Evolutionary conservation across 2,329 filamentous ascomycete species (phyloP).

Genomic region (Colletotrichum tabaci): DNA sequence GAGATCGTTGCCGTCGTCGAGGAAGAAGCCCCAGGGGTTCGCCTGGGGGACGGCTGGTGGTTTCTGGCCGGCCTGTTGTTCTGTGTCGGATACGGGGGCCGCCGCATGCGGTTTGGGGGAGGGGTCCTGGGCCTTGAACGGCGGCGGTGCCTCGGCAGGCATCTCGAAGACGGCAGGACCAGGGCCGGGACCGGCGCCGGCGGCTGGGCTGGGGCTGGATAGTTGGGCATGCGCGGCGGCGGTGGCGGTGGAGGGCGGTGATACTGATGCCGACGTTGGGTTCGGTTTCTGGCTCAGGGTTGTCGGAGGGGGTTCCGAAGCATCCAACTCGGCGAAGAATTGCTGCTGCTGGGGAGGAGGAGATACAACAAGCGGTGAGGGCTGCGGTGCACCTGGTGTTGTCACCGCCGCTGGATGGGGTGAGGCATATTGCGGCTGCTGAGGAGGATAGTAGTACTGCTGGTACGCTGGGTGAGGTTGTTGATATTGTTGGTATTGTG

Average conservation of each 20-base stretch:
- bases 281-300: not conserved
- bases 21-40: conserved; percentile 44
- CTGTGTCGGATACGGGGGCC: not conserved
- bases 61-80: conserved; percentile 6
- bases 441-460: conserved; percentile 34
- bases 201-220: not conserved
- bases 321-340: conserved; percentile 42
- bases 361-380: not conserved
- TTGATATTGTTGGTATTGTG: conserved; percentile 17
- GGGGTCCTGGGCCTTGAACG: not conserved
- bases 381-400: not conserved
- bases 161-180: conserved; percentile 22
- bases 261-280: conserved; percentile 22
- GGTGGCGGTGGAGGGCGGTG: not conserved
- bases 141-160: conserved; percentile 24
- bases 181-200: not conserved
- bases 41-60: conserved; percentile 30
- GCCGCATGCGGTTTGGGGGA: conserved; percentile 9
- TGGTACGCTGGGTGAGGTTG: conserved; percentile 24
- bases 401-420: not conserved
- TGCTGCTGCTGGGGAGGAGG: conserved; percentile 26
- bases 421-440: conserved; percentile 29
- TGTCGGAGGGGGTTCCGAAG: conserved; percentile 1
- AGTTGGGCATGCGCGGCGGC: conserved; percentile 3
- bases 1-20: conserved; percentile 14